phyloP scores from a whole-genome alignment of 192 early-diverging fungal genomes.

The Podila horticola region DNA sequence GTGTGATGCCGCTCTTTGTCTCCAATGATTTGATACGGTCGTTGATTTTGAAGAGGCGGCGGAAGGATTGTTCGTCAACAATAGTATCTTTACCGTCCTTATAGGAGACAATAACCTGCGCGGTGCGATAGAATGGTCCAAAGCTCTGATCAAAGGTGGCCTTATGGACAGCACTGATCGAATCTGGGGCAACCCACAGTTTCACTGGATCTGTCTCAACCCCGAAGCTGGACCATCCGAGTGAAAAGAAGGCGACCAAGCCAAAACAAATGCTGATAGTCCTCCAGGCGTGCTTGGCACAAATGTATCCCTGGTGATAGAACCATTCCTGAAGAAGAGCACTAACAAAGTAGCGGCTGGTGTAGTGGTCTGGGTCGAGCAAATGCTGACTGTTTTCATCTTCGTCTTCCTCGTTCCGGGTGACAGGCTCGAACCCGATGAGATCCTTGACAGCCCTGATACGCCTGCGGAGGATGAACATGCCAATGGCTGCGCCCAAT shows the following conservation, averaged over 20 bases:
- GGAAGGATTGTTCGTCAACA: conserved; percentile 53
- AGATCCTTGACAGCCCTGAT: conserved; percentile 25
- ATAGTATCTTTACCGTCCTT: conserved; percentile 46
- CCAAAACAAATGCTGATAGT: conserved; percentile 55
- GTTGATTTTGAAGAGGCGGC: conserved; percentile 62
- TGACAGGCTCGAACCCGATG: conserved; percentile 58
- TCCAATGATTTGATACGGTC: conserved; percentile 53
- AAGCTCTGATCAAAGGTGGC: conserved; percentile 70
- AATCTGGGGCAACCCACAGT: conserved; percentile 70
- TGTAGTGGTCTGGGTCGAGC: conserved; percentile 57
- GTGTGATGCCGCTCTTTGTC: conserved; percentile 40
- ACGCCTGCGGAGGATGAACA: conserved; percentile 36
- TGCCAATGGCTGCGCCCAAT: conserved; percentile 20
- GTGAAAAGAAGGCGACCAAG: conserved; percentile 60
- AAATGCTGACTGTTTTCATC: conserved; percentile 51
- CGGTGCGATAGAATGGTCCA: conserved; percentile 74
- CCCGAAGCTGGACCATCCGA: conserved; percentile 64
- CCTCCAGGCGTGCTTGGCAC: conserved; percentile 63
- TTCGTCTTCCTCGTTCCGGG: conserved; percentile 52
- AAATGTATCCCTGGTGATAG: conserved; percentile 66
- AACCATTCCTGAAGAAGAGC: conserved; percentile 66
- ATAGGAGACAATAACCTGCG: conserved; percentile 65
- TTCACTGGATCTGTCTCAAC: conserved; percentile 67
- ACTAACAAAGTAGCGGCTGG: conserved; percentile 61
- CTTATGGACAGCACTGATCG: conserved; percentile 62